phyloP scores from a whole-genome alignment of 2,329 filamentous ascomycete genomes.

The Neopestalotiopsis sp. region DNA sequence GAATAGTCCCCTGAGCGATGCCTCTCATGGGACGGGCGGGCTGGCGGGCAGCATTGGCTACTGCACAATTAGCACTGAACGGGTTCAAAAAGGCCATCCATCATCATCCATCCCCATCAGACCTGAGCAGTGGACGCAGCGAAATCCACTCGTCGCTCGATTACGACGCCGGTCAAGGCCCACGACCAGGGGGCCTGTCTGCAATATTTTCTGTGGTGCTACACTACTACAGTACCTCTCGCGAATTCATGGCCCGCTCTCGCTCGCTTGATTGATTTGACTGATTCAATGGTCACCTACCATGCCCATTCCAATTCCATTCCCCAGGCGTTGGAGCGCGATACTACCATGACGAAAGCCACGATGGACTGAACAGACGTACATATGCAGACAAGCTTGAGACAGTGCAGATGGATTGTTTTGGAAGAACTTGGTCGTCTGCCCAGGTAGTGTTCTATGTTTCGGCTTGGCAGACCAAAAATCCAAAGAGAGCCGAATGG shows the following conservation, averaged over 20 bases:
- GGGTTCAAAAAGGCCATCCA: neutral
- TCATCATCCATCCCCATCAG: neutral
- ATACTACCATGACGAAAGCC: neutral
- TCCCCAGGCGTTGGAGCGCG: neutral
- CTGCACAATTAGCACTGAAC: neutral
- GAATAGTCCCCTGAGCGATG: constrained; percentile 7
- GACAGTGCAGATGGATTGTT: neutral
- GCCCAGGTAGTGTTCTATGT: neutral
- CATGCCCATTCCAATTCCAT: neutral
- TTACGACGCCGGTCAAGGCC: constrained; percentile 5
- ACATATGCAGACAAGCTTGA: neutral
- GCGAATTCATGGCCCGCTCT: neutral
- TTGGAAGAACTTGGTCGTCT: neutral
- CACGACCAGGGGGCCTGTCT: neutral
- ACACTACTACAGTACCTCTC: neutral
- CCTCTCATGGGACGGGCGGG: neutral
- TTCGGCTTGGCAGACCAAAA: neutral
- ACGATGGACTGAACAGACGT: neutral
- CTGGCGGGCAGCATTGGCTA: neutral
- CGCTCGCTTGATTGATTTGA: neutral
- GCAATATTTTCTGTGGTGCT: neutral
- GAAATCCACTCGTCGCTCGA: neutral
- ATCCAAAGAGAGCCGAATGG: neutral
- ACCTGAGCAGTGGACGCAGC: neutral
- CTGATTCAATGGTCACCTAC: neutral